Percentiles rank a stretch among this genome's conserved stretches.
phyloP scores from a whole-genome alignment of 2,329 filamentous ascomycete genomes.

The Ceratocystis harringtonii region DNA sequence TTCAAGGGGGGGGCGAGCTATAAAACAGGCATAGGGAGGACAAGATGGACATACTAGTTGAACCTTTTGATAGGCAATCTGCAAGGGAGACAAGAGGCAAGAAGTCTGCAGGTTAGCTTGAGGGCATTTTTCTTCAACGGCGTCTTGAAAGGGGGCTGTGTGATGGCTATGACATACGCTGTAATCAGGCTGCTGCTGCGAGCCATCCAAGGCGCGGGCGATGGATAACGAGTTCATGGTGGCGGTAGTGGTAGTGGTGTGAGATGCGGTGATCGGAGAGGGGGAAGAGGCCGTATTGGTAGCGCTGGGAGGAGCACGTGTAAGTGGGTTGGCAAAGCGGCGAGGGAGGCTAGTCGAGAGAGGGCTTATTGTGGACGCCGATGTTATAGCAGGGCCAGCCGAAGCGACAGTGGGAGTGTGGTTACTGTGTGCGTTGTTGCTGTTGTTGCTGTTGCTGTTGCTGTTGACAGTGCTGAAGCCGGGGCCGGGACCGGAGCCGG shows the following conservation, averaged over 20 bases:
- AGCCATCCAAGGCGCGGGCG: conserved; percentile 5
- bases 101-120: neutral
- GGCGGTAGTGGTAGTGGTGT: neutral
- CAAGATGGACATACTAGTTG: conserved; percentile 21
- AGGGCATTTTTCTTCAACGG: neutral
- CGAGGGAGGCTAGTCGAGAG: conserved; percentile 7
- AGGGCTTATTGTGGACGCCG: neutral
- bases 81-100: neutral
- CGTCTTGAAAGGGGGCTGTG: neutral
- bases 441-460: neutral
- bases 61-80: conserved; percentile 16
- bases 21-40: conserved; percentile 21
- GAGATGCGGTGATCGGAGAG: neutral
- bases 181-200: conserved; percentile 4
- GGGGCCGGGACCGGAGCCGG: neutral
- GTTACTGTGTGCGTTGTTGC: neutral
- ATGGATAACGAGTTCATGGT: conserved; percentile 9
- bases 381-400: neutral
- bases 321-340: conserved; percentile 11
- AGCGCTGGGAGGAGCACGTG: neutral
- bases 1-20: conserved; percentile 17
- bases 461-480: neutral
- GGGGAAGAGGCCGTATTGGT: neutral
- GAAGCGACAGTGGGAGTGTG: neutral
- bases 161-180: conserved; percentile 2